Base-by-base conservation (phyloP, 2,329 filamentous ascomycete genomes). In the Clarireedia sp. region DNA sequence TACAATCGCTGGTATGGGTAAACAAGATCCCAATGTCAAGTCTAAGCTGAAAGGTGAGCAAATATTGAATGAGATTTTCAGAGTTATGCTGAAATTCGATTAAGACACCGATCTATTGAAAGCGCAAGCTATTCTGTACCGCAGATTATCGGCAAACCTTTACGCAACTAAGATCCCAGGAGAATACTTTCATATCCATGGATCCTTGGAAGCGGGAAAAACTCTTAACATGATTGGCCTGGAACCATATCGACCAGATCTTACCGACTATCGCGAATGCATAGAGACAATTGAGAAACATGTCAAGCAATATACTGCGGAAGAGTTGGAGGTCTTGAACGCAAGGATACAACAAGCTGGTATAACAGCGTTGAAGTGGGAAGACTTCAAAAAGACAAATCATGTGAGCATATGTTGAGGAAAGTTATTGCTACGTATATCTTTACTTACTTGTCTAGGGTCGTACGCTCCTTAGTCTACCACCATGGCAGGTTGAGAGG, bases 121-220 rank as follows among this genome's bases (percentile, higher is more conserved):
- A 58, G 87, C 87, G 1, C 87, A 90, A 66, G 87, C 86, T 2
- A 81, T 83, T 59, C 73, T 81, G 6, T 90, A 90, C 66, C 80
- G 86, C 9, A 81, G 86, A 58, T 76, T 89, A 69, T 87, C 86
- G 10, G 86, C 86, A 14, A 88, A 88, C 58, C 71, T 89, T 1
- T 89, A 89, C 70, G 75, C 79, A 63, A 88, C 86, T 8, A 83
- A 81, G 66, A 77, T 75, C n/a, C 71, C 75, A 1, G 80, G 78
- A n/a, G 76, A 85, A 65, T 89, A 81, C 64, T 90, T 87, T 65
- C 86, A 90, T 64, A 85, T 89, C 24, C 86, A 89, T 66, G 86
- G 86, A 45, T 89, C 86, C 0, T 71, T 90, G 0, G 85, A 89
- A 62, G 86, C 86, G 3, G 83, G 80, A 9, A 84, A 79, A 7